These are phyloP conservation scores for Ambrosia trifida DNA, from an alignment of 129 eudicot species.

Conservation along the genomic window DNA sequence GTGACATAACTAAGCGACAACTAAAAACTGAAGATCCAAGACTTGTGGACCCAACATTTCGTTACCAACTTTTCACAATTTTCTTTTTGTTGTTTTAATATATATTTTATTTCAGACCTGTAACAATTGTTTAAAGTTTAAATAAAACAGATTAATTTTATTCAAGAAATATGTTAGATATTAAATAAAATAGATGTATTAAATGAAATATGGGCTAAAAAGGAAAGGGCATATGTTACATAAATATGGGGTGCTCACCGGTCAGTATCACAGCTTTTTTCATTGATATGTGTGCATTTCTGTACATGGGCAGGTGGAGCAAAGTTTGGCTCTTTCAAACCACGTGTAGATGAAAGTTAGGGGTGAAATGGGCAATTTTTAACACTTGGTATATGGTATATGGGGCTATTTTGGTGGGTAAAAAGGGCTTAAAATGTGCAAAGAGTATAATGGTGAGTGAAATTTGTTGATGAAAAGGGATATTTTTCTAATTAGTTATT, in stretches of 20 bases:
- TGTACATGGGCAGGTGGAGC: conserved; percentile 23
- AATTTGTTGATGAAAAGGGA: too few species aligned
- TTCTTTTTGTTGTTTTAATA: neutral
- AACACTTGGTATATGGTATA: too few species aligned
- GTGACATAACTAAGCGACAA: conserved; percentile 16
- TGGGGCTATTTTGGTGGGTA: too few species aligned
- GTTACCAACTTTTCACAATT: neutral
- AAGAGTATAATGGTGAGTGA: too few species aligned
- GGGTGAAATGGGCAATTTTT: too few species aligned
- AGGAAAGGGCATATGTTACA: neutral
- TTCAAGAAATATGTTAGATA: neutral
- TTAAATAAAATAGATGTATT: neutral
- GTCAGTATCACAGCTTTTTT: conserved; percentile 3
- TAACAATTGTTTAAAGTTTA: neutral
- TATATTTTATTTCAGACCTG: neutral
- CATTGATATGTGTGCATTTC: neutral
- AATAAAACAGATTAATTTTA: neutral
- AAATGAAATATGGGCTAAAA: neutral
- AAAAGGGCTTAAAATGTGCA: too few species aligned
- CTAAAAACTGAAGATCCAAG: conserved; percentile 18
- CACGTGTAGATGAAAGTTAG: too few species aligned
- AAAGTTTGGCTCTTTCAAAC: neutral
- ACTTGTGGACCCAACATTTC: conserved; percentile 23
- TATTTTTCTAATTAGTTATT: too few species aligned
- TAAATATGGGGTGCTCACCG: neutral